Evolutionary conservation across 768 basidiomycete species (phyloP).

Genomic region (Tylopilus sp.): DNA sequence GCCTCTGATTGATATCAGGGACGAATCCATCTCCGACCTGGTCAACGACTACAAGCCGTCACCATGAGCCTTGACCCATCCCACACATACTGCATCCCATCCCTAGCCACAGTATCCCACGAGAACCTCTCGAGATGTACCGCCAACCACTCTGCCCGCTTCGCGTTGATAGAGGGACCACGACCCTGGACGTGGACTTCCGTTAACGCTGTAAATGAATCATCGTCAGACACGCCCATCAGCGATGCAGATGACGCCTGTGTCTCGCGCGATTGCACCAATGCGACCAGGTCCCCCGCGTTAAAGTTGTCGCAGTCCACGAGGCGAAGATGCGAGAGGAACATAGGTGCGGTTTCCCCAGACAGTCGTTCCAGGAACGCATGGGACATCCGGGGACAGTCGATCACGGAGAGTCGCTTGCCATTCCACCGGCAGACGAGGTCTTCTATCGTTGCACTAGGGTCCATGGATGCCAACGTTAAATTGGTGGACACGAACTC

Average conservation of each 20-base stretch:
- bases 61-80: neutral
- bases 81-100: conserved; percentile 9
- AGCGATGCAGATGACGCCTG: conserved; percentile 1
- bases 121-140: conserved; percentile 5
- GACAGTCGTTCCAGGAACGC: conserved; percentile 1
- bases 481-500: conserved; percentile 1
- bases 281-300: neutral
- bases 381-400: conserved; percentile 1
- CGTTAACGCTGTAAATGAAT: neutral
- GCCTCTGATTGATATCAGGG: no score
- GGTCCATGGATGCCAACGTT: neutral
- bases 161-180: conserved; percentile 4
- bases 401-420: neutral
- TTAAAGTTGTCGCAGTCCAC: conserved; percentile 8
- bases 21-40: no score
- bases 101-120: conserved; percentile 11
- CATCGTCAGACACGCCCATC: conserved; percentile 1
- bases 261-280: conserved; percentile 6
- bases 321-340: conserved; percentile 3
- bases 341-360: neutral
- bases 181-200: conserved; percentile 3
- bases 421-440: conserved; percentile 8
- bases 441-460: conserved; percentile 1
- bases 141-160: conserved; percentile 4
- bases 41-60: no score